Conservation (phyloP, 169 alveolate genomes). For the Eimeria maxima region DNA sequence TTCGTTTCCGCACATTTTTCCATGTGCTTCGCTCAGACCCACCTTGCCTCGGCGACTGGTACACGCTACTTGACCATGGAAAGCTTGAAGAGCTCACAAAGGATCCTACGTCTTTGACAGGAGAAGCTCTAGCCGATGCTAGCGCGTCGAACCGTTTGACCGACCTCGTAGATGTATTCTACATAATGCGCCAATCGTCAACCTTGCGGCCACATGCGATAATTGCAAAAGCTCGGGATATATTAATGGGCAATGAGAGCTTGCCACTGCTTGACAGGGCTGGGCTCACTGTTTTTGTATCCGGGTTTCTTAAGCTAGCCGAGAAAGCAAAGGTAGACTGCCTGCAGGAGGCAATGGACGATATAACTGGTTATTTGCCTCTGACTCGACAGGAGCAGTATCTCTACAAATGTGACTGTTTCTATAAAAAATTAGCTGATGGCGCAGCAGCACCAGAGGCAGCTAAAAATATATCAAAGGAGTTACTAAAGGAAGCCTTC, state of each 20-base stretch:
- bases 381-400: constrained; percentile 6
- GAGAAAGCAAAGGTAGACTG: constrained; percentile 38
- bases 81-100: constrained; percentile 61
- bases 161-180: constrained; percentile 27
- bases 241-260: background rate
- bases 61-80: background rate
- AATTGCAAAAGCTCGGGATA: constrained; percentile 13
- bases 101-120: constrained; percentile 8
- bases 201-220: background rate
- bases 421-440: background rate
- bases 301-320: constrained; percentile 26
- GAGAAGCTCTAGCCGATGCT: constrained; percentile 47
- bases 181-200: constrained; percentile 60
- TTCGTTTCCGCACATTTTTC: background rate
- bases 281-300: constrained; percentile 31
- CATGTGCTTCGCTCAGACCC: constrained; percentile 27
- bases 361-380: constrained; percentile 10
- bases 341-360: constrained; percentile 46
- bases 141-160: constrained; percentile 48
- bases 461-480: background rate
- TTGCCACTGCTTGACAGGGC: constrained; percentile 12
- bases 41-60: constrained; percentile 55
- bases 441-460: constrained; percentile 51
- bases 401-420: constrained; percentile 33
- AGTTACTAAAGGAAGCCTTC: background rate